A percentile compares a stretch with the other conserved stretches of the same genome.
Conservation (phyloP, 1,139 yeast species). For the Pichia sp. region DNA sequence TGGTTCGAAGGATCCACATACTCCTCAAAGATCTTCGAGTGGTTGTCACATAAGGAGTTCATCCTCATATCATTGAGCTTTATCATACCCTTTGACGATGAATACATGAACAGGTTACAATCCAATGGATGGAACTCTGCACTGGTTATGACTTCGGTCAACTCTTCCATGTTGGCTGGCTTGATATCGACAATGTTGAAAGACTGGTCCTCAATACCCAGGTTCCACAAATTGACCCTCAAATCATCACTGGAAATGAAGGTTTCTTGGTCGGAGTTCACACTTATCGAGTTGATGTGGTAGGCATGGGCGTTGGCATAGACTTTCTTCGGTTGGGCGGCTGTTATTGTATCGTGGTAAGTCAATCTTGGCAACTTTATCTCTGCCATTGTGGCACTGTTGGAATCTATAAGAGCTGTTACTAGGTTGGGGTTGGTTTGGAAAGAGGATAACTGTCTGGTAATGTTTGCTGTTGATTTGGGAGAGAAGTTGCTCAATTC, state of each 20-base stretch:
- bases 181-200: conserved; percentile 96
- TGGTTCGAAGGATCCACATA: conserved; percentile 89
- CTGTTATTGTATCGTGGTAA: conserved; percentile 88
- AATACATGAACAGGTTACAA: conserved; percentile 93
- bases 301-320: conserved; percentile 97
- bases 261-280: conserved; percentile 95
- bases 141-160: conserved; percentile 96
- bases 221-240: conserved; percentile 93
- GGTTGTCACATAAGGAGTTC: conserved; percentile 88
- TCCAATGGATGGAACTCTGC: conserved; percentile 94
- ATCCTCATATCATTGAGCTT: conserved; percentile 96
- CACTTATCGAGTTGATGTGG: conserved; percentile 92
- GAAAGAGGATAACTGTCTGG: conserved; percentile 26
- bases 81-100: conserved; percentile 94
- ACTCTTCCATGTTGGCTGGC: conserved; percentile 98
- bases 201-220: conserved; percentile 90
- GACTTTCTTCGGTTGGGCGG: conserved; percentile 89
- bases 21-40: conserved; percentile 87
- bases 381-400: conserved; percentile 19
- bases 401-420: conserved; percentile 10
- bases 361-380: conserved; percentile 83
- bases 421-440: conserved; percentile 26
- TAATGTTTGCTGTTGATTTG: conserved; percentile 17
- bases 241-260: conserved; percentile 91
- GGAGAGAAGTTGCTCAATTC: conserved; percentile 5